Evolutionary conservation across 2,329 filamentous ascomycete genomes (phyloP).

Genomic region (Diaporthe sp.): DNA sequence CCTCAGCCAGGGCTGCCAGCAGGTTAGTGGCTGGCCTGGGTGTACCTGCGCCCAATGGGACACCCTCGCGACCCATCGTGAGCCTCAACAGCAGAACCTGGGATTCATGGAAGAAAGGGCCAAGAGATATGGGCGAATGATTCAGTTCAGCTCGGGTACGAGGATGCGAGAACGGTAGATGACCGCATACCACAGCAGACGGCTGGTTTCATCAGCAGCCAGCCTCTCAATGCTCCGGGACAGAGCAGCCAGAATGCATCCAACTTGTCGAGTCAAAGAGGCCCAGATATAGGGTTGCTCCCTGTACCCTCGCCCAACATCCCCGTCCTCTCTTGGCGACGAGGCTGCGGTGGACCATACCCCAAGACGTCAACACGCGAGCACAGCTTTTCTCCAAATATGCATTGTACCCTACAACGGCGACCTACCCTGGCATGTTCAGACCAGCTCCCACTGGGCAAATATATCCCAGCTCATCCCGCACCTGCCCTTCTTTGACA

Average conservation of each 20-base stretch:
- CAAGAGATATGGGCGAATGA: neutral
- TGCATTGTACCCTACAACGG: neutral
- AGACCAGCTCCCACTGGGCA: conserved; percentile 66
- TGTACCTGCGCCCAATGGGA: neutral
- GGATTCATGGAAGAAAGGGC: neutral
- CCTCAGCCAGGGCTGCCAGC: neutral
- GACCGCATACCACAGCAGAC: neutral
- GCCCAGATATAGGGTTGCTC: conserved; percentile 22
- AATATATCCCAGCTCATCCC: conserved; percentile 60
- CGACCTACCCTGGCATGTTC: conserved; percentile 11
- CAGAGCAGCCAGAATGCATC: conserved; percentile 1
- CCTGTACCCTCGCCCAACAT: neutral
- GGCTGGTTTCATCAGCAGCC: conserved; percentile 20
- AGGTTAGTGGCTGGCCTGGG: neutral
- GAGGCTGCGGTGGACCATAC: conserved; percentile 12
- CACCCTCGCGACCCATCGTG: neutral
- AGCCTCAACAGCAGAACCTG: neutral
- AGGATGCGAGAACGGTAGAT: neutral
- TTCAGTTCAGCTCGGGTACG: neutral
- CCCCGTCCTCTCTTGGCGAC: neutral
- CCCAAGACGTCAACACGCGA: conserved; percentile 2
- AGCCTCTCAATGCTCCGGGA: conserved; percentile 22
- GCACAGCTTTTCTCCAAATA: neutral
- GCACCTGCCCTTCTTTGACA: conserved; percentile 58
- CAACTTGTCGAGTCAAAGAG: neutral